Evolutionary conservation across 2,329 filamentous ascomycete species (phyloP), one percentile per base, ranked within the genome.

Genomic region (Sporothrix brasiliensis): DNA sequence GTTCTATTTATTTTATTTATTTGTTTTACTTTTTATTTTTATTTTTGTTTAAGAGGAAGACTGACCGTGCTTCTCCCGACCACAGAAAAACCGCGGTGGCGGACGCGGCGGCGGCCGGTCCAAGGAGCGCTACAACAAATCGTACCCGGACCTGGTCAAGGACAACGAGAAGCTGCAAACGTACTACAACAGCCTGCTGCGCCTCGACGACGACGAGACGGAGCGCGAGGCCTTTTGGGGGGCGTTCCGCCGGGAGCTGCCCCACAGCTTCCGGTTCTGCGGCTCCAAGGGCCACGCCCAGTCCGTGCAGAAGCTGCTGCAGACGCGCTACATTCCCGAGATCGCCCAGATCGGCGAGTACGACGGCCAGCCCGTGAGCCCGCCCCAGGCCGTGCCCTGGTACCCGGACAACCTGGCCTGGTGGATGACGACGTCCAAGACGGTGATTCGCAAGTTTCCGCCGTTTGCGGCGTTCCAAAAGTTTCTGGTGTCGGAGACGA

Each of bases 381-480:
- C 95, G 14, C 95, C 95, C 11, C 85, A 88, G 78, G 87, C 92
- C 0, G 91, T 99, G 70, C 84, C 89, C 44, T 98, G 94, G 93
- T 99, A 97, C 79, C 95, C 95, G 54, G 93, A 98, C 78, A 88
- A 92, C 77, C 89, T 99, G 72, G 95, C 95, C 66, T 99, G 96
- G 91, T 93, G 90, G 80, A 98, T 98, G 93, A 97, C 94, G 60
- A 98, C 94, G 6, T 93, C 95, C 73, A 99, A 98, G 86, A 94
- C 97, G 78, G 91, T 98, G 74, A 88, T 99, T 73, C 91, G 95
- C 76, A 94, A 94, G 78, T 97, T 97, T 80, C 89, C 92, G 49
- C 95, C 95, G 2, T 99, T 99, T 79, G 90, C 93, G 66, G 91
- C 92, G 39, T 98, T 99, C 82, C 95, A 99, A 80, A 97, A 96